Conservation (phyloP, 768 basidiomycete species). For the Macrolepiota fuliginosa region DNA sequence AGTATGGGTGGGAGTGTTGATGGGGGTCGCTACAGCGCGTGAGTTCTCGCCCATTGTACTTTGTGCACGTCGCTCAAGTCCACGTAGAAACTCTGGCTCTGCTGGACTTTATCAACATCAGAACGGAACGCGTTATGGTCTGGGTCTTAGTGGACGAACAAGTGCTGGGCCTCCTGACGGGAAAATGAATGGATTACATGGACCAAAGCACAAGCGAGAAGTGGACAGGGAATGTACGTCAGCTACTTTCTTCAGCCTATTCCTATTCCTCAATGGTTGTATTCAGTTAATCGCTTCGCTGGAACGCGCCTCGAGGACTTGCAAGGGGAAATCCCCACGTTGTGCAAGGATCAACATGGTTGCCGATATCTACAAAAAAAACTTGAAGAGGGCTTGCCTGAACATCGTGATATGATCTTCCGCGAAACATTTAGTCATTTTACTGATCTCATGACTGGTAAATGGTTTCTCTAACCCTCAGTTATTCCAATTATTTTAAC, state of each 20-base stretch:
- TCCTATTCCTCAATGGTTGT: conserved; percentile 5
- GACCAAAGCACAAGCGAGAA: conserved; percentile 93
- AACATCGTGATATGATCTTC: conserved; percentile 99
- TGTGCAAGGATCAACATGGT: conserved; percentile 99
- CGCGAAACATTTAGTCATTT: conserved; percentile 97
- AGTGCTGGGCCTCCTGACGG: conserved; percentile 50
- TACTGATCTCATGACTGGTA: conserved; percentile 97
- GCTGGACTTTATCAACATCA: conserved; percentile 53
- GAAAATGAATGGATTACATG: conserved; percentile 89
- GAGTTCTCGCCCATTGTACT: conserved; percentile 48
- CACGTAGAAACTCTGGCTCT: conserved; percentile 18
- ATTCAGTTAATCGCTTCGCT: conserved; percentile 90
- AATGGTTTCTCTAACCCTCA: conserved; percentile 17
- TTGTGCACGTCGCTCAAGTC: conserved; percentile 28
- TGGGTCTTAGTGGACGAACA: conserved; percentile 56
- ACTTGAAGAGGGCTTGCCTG: conserved; percentile 91
- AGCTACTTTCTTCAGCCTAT: background rate
- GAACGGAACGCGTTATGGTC: conserved; percentile 73
- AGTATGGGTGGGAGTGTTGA: conserved; percentile 50
- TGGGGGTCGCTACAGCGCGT: conserved; percentile 51
- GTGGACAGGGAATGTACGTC: conserved; percentile 79
- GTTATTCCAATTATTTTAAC: conserved; percentile 7
- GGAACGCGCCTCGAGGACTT: conserved; percentile 95
- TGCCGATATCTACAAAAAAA: conserved; percentile 99
- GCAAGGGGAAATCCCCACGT: conserved; percentile 86